A percentile compares a stretch with the other conserved stretches of the same genome.
phyloP scores from a whole-genome alignment of 2,329 filamentous ascomycete species.

The Byssochlamys sp. region DNA sequence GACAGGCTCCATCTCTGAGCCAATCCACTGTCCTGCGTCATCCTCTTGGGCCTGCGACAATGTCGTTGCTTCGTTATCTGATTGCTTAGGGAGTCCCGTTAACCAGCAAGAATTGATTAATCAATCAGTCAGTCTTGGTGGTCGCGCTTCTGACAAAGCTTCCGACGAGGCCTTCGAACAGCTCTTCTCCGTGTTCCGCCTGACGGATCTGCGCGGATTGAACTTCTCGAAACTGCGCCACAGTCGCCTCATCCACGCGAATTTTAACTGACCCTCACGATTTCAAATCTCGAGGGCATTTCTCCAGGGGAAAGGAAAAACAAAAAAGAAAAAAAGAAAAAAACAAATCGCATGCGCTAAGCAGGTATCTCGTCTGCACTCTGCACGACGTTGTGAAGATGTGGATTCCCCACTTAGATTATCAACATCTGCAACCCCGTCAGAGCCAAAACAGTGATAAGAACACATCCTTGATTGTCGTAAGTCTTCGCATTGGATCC shows the following conservation, averaged over 20 bases:
- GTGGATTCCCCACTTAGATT: not conserved
- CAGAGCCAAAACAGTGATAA: slow-evolving; percentile 7
- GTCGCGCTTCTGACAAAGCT: not conserved
- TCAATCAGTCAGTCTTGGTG: not conserved
- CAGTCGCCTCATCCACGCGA: not conserved
- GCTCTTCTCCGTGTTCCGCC: not conserved
- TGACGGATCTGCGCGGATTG: not conserved
- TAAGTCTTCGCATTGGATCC: slow-evolving; percentile 10
- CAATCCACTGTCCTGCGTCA: not conserved
- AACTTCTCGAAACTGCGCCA: not conserved
- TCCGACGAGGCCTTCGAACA: not conserved
- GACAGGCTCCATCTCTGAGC: not conserved
- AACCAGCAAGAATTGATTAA: not conserved
- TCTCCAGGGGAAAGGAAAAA: no score
- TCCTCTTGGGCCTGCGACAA: not conserved
- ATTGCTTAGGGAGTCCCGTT: not conserved
- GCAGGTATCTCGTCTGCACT: not conserved
- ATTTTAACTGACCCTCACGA: not conserved
- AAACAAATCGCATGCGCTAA: not conserved
- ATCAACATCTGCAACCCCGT: not conserved
- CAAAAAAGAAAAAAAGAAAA: not conserved
- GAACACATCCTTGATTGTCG: slow-evolving; percentile 22
- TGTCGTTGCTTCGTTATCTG: not conserved
- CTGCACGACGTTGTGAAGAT: not conserved
- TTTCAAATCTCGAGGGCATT: not conserved